Evolutionary conservation across 2,329 filamentous ascomycete genomes (phyloP).

Genomic region (Dothistroma pini): DNA sequence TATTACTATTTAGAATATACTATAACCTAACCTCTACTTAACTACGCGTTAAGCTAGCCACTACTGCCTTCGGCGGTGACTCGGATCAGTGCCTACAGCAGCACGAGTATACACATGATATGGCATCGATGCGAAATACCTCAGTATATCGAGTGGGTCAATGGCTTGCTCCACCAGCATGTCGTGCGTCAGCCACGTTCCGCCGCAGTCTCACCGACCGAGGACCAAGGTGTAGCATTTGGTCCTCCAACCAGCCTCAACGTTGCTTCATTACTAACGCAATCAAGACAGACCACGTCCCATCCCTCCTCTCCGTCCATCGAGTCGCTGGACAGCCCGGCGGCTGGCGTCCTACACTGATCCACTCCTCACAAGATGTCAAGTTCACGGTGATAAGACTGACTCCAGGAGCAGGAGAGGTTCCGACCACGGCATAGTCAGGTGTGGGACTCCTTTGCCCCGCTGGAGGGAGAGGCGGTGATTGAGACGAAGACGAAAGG

Average conservation of each 20-base stretch:
- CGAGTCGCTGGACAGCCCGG: slow-evolving; percentile 10
- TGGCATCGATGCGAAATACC: neutral
- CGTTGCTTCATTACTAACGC: neutral
- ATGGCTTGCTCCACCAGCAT: too few relatives aligned
- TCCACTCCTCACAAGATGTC: slow-evolving; percentile 17
- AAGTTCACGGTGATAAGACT: slow-evolving; percentile 17
- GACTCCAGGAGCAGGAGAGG: slow-evolving; percentile 9
- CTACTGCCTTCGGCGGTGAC: too few relatives aligned
- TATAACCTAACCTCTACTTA: too few relatives aligned
- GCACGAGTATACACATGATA: neutral
- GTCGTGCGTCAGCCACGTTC: neutral
- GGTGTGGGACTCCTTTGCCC: slow-evolving; percentile 15
- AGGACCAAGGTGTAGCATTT: too few relatives aligned
- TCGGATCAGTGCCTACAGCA: too few relatives aligned
- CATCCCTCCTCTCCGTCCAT: slow-evolving; percentile 6
- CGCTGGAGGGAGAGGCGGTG: slow-evolving; percentile 4
- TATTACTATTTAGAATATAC: too few relatives aligned
- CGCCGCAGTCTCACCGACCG: neutral
- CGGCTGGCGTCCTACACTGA: slow-evolving; percentile 15
- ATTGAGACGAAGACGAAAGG: slow-evolving; percentile 19
- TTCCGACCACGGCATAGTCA: slow-evolving; percentile 12
- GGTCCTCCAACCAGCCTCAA: neutral
- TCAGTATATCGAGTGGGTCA: neutral
- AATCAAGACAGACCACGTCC: slow-evolving; percentile 2
- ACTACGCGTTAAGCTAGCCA: too few relatives aligned